These are phyloP conservation scores for Byssochlamys sp. DNA, from an alignment of 2,329 filamentous ascomycete species.

Conservation along the genomic window DNA sequence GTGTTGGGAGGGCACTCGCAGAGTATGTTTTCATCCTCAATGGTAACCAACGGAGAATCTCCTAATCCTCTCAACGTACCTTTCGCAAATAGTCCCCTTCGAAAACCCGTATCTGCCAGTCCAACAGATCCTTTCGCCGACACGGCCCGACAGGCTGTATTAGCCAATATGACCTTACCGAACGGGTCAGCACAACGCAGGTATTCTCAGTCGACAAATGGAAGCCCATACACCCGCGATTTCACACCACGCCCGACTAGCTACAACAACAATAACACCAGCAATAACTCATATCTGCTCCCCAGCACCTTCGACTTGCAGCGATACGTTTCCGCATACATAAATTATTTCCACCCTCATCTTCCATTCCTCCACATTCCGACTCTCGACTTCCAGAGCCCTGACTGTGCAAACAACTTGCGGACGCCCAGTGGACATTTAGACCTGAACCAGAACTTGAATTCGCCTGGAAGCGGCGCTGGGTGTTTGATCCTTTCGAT, in stretches of 20 bases:
- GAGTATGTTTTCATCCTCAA: conserved; percentile 41
- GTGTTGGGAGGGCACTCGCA: conserved; percentile 55
- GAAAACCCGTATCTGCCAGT: conserved; percentile 51
- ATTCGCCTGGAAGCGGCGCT: conserved; percentile 55
- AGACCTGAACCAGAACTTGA: conserved; percentile 45
- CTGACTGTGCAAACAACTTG: conserved; percentile 52
- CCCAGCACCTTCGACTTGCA: conserved; percentile 79
- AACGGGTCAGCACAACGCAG: conserved; percentile 48
- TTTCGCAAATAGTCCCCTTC: conserved; percentile 51
- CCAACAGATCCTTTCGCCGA: conserved; percentile 59
- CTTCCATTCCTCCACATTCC: conserved; percentile 88
- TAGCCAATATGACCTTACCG: conserved; percentile 53
- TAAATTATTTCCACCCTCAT: conserved; percentile 87
- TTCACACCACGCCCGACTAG: conserved; percentile 24
- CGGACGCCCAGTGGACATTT: conserved; percentile 46
- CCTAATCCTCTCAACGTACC: conserved; percentile 39
- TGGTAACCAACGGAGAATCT: conserved; percentile 35
- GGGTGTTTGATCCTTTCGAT: conserved; percentile 81
- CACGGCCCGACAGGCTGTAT: conserved; percentile 53
- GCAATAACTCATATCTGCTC: conserved; percentile 44
- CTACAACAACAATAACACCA: conserved; percentile 12
- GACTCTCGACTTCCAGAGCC: conserved; percentile 79
- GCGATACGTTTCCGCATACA: conserved; percentile 80
- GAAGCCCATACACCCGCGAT: conserved; percentile 35
- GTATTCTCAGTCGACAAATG: conserved; percentile 50